Conservation (phyloP, 1,284 basidiomycete species). For the Apiotrichum gracile region DNA sequence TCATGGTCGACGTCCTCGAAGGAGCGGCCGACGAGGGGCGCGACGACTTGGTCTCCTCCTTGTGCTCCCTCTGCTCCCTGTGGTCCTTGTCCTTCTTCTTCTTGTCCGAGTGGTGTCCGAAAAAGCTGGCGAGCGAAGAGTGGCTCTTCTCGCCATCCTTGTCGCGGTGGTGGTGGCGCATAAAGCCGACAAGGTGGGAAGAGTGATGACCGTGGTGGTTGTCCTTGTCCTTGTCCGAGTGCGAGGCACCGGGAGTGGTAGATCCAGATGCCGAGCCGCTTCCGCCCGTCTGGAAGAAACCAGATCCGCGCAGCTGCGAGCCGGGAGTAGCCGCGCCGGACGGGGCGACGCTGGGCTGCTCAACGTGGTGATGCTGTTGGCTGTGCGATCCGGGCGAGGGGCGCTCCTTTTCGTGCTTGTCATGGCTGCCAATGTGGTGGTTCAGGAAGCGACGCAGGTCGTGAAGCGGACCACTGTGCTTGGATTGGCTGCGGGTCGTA, state of each 20-base stretch:
- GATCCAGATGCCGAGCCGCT: conserved; percentile 8
- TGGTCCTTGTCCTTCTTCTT: conserved; percentile 33
- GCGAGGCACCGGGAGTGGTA: conserved; percentile 10
- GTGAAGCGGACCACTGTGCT: conserved; percentile 61
- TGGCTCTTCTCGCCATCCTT: conserved; percentile 47
- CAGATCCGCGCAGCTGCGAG: conserved; percentile 37
- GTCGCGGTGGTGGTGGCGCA: conserved; percentile 46
- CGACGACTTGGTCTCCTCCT: conserved; percentile 29
- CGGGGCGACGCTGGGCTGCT: conserved; percentile 16
- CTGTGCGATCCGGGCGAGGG: conserved; percentile 18
- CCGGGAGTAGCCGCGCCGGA: conserved; percentile 39
- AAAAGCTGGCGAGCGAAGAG: conserved; percentile 44
- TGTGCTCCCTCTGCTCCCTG: conserved; percentile 15
- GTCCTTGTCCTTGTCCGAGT: conserved; percentile 18
- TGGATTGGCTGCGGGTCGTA: conserved; percentile 43
- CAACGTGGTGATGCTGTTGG: too few relatives aligned
- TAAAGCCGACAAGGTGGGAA: conserved; percentile 46
- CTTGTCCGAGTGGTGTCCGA: conserved; percentile 43
- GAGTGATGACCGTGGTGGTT: conserved; percentile 37
- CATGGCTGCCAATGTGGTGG: conserved; percentile 66
- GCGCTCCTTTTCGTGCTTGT: conserved; percentile 14
- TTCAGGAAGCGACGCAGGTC: conserved; percentile 90
- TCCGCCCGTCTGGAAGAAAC: conserved; percentile 26
- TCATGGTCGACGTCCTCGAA: conserved; percentile 30
- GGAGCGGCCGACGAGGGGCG: conserved; percentile 31